phyloP scores from a whole-genome alignment of 768 basidiomycete species.

The Boletus pseudopeckii region DNA sequence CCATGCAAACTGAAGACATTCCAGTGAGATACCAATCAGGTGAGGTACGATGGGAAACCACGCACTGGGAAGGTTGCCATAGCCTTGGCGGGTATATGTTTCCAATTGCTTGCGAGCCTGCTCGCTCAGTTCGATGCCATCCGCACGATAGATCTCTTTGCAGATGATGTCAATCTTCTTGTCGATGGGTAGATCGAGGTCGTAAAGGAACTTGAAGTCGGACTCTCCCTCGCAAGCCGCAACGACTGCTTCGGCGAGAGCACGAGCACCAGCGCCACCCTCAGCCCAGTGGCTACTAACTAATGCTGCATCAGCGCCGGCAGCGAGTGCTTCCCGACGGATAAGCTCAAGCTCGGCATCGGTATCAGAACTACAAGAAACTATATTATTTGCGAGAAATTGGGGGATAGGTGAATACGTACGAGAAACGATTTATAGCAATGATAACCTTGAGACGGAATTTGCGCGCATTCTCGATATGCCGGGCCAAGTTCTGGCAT shows the following conservation, averaged over 20 bases:
- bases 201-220: conserved; percentile 91
- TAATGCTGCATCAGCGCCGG: conserved; percentile 92
- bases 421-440: conserved; percentile 94
- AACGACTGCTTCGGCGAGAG: conserved; percentile 91
- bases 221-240: conserved; percentile 78
- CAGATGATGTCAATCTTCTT: conserved; percentile 87
- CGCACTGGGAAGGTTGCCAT: conserved; percentile 72
- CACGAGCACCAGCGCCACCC: conserved; percentile 87
- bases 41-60: conserved; percentile 3
- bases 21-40: conserved; percentile 6
- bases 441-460: conserved; percentile 96
- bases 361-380: conserved; percentile 69
- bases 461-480: conserved; percentile 93
- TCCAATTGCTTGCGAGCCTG: conserved; percentile 82
- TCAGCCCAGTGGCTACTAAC: conserved; percentile 98
- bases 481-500: conserved; percentile 87
- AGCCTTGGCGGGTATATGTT: conserved; percentile 90
- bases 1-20: conserved; percentile 75
- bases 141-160: conserved; percentile 91
- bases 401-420: conserved; percentile 33
- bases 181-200: conserved; percentile 75
- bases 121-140: conserved; percentile 84
- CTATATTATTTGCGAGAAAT: neutral
- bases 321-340: conserved; percentile 71
- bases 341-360: conserved; percentile 85